Percentiles rank a stretch among this genome's conserved stretches.
These are phyloP conservation scores for Fusarium luffae DNA, from an alignment of 2,329 filamentous ascomycete genomes.

Conservation along the genomic window DNA sequence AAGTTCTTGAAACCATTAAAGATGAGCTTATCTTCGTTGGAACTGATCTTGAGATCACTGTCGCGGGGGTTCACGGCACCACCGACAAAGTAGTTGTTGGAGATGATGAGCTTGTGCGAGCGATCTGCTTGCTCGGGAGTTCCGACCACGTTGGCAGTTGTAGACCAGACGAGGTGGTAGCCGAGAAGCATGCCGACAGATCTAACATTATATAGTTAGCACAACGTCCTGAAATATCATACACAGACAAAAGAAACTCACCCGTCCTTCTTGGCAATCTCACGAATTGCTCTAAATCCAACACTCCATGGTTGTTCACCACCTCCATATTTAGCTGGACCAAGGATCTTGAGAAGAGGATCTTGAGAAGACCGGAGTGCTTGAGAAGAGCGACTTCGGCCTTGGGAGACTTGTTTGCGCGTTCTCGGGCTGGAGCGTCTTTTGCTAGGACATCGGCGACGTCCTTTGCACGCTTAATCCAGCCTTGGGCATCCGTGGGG, in stretches of 20 bases:
- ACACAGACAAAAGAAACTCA: slow-evolving; percentile 40
- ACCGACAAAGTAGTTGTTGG: slow-evolving; percentile 74
- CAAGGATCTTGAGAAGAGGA: slow-evolving; percentile 54
- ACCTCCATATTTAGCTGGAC: slow-evolving; percentile 55
- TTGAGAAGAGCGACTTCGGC: slow-evolving; percentile 56
- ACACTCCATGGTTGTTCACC: slow-evolving; percentile 59
- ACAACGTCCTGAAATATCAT: neutral
- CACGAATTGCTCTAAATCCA: slow-evolving; percentile 68
- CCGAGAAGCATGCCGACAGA: slow-evolving; percentile 69
- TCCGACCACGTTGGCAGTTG: slow-evolving; percentile 16
- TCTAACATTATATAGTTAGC: slow-evolving; percentile 38
- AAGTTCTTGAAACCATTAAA: slow-evolving; percentile 74
- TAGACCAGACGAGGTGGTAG: slow-evolving; percentile 20
- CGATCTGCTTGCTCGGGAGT: slow-evolving; percentile 65
- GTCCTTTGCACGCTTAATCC: slow-evolving; percentile 50
- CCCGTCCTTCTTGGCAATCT: slow-evolving; percentile 73
- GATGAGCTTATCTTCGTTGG: slow-evolving; percentile 64
- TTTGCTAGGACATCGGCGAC: slow-evolving; percentile 11
- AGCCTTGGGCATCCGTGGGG: slow-evolving; percentile 30
- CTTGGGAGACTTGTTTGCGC: slow-evolving; percentile 54
- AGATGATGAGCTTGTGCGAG: slow-evolving; percentile 65
- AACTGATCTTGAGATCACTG: slow-evolving; percentile 58
- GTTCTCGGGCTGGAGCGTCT: slow-evolving; percentile 46
- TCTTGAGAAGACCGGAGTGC: slow-evolving; percentile 54
- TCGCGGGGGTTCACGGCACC: slow-evolving; percentile 75